Evolutionary conservation across 73 alveolate species (phyloP).

Genomic region (Paramecium sonneborni): DNA sequence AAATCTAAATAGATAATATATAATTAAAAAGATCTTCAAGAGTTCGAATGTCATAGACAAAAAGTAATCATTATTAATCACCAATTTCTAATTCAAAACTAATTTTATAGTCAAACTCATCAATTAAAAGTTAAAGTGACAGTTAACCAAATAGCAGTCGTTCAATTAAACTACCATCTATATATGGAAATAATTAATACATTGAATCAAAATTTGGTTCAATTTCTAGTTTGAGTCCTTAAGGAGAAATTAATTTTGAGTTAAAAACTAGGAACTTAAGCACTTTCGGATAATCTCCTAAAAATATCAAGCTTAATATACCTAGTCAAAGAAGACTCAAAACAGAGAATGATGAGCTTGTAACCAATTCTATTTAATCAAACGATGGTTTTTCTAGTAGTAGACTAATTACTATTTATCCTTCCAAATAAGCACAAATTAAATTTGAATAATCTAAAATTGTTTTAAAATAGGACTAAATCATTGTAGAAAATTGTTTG

Average conservation of each 20-base stretch:
- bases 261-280: background rate
- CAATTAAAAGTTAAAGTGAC: background rate
- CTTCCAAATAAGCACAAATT: background rate
- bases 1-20: background rate
- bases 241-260: background rate
- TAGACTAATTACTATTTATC: background rate
- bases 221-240: background rate
- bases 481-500: background rate
- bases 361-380: background rate
- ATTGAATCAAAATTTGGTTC: background rate
- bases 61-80: background rate
- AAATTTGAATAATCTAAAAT: background rate
- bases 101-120: background rate
- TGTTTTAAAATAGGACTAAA: background rate
- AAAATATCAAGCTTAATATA: background rate
- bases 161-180: background rate
- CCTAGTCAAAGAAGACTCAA: background rate
- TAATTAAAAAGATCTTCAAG: background rate
- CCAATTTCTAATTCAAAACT: background rate
- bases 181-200: background rate
- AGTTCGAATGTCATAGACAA: background rate
- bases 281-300: background rate
- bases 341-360: background rate
- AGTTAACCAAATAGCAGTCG: background rate
- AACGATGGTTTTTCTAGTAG: conserved; percentile 3